Evolutionary conservation across 2,329 filamentous ascomycete species (phyloP).

Genomic region (Cadophora malorum): DNA sequence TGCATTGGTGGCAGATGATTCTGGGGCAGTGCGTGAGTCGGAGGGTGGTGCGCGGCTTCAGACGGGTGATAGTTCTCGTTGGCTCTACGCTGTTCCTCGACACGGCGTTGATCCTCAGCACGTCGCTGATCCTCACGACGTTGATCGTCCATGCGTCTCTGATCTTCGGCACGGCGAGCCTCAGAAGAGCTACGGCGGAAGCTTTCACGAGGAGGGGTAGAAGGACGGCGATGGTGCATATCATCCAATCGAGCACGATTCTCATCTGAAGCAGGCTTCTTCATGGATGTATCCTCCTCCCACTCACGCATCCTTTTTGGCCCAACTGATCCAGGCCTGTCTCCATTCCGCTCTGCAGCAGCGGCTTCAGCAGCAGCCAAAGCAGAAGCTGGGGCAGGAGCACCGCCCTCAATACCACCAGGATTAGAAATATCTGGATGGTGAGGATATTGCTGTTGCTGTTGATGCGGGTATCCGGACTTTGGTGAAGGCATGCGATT

Average conservation of each 20-base stretch:
- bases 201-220: slow-evolving; percentile 72
- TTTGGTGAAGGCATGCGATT: slow-evolving; percentile 91
- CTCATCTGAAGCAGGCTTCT: slow-evolving; percentile 91
- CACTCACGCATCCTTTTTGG: slow-evolving; percentile 90
- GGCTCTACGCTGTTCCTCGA: slow-evolving; percentile 69
- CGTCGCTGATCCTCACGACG: slow-evolving; percentile 46
- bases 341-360: slow-evolving; percentile 67
- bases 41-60: slow-evolving; percentile 87
- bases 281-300: slow-evolving; percentile 77
- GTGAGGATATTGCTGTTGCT: slow-evolving; percentile 77
- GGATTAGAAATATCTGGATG: slow-evolving; percentile 62
- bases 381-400: slow-evolving; percentile 69
- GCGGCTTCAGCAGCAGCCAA: slow-evolving; percentile 72
- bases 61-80: slow-evolving; percentile 89
- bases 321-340: slow-evolving; percentile 78
- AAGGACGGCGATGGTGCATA: slow-evolving; percentile 77
- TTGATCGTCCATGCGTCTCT: slow-evolving; percentile 72
- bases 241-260: slow-evolving; percentile 87
- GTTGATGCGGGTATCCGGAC: slow-evolving; percentile 81
- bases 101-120: slow-evolving; percentile 63
- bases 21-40: slow-evolving; percentile 61
- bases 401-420: slow-evolving; percentile 59
- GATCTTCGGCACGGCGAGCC: slow-evolving; percentile 64
- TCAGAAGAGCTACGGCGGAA: slow-evolving; percentile 83
- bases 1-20: slow-evolving; percentile 69